Conservation (phyloP, 148 eudicot species). For the Vaccinium macrocarpon region DNA sequence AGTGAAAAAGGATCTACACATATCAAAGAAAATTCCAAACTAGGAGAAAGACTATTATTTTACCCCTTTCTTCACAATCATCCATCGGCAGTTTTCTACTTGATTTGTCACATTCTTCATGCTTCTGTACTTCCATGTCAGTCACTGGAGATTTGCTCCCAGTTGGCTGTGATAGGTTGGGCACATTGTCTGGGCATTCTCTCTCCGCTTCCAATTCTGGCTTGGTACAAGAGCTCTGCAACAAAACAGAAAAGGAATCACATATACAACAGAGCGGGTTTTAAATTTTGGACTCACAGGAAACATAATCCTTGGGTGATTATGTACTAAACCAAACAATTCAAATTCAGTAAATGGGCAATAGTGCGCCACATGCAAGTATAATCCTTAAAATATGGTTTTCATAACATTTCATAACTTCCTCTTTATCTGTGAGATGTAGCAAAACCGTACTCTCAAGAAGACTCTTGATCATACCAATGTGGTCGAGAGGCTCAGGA, state of each 20-base stretch:
- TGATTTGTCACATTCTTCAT: conserved; percentile 24
- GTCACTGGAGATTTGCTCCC: conserved; percentile 29
- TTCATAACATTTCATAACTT: neutral
- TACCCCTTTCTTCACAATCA: conserved; percentile 32
- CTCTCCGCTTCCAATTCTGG: conserved; percentile 55
- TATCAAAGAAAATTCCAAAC: neutral
- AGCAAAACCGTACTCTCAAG: neutral
- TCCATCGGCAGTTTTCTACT: conserved; percentile 23
- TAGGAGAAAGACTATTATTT: conserved; percentile 2
- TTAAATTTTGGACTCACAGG: neutral
- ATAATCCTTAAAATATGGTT: neutral
- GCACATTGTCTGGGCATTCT: conserved; percentile 26
- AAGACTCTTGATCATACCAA: neutral
- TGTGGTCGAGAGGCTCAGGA: neutral
- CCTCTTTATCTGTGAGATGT: neutral
- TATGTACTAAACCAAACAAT: neutral
- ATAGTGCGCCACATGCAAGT: neutral
- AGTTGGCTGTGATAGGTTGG: conserved; percentile 31
- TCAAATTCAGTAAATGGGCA: neutral
- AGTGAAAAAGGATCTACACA: neutral
- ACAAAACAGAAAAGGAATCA: neutral
- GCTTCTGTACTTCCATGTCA: conserved; percentile 24
- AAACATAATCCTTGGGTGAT: neutral
- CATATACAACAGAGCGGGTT: neutral
- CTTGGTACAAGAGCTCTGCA: conserved; percentile 84